Evolutionary conservation across 1,284 basidiomycete species (phyloP).

Genomic region (Pseudozyma thailandica): DNA sequence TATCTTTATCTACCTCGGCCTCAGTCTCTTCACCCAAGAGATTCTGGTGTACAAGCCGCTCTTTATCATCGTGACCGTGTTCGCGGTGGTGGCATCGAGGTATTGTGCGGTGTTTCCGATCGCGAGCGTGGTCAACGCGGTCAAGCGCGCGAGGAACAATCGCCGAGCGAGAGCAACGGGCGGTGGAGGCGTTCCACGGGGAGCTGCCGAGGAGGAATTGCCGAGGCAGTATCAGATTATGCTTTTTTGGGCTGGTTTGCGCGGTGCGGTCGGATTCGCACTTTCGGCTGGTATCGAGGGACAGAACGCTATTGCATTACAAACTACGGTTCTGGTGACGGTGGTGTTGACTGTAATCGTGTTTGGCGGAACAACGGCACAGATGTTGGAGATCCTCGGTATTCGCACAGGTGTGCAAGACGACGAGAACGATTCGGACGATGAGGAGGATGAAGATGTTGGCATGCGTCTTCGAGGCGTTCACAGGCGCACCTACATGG

Average conservation of each 20-base stretch:
- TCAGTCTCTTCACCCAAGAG: conserved; percentile 91
- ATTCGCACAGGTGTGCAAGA: conserved; percentile 86
- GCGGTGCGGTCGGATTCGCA: conserved; percentile 96
- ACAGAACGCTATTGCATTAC: conserved; percentile 85
- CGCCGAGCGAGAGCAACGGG: conserved; percentile 44
- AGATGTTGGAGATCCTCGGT: conserved; percentile 97
- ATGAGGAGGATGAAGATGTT: conserved; percentile 51
- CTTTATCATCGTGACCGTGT: conserved; percentile 76
- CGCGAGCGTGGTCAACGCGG: conserved; percentile 91
- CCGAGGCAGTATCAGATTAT: conserved; percentile 67
- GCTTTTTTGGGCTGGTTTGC: conserved; percentile 97
- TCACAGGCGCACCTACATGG: conserved; percentile 30
- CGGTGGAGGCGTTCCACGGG: conserved; percentile 43
- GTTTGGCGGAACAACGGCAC: conserved; percentile 93
- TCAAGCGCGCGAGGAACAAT: conserved; percentile 84
- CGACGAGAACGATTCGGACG: conserved; percentile 77
- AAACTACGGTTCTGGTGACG: conserved; percentile 93
- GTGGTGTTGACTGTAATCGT: conserved; percentile 94
- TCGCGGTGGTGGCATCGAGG: conserved; percentile 91
- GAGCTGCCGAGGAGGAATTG: conserved; percentile 51
- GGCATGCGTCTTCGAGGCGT: conserved; percentile 38
- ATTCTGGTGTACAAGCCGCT: conserved; percentile 91
- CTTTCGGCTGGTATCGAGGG: conserved; percentile 94
- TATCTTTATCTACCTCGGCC: conserved; percentile 98
- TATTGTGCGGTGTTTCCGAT: conserved; percentile 97